Base-by-base conservation (phyloP, 257 asterid species). In the Orobanche coerulescens region DNA sequence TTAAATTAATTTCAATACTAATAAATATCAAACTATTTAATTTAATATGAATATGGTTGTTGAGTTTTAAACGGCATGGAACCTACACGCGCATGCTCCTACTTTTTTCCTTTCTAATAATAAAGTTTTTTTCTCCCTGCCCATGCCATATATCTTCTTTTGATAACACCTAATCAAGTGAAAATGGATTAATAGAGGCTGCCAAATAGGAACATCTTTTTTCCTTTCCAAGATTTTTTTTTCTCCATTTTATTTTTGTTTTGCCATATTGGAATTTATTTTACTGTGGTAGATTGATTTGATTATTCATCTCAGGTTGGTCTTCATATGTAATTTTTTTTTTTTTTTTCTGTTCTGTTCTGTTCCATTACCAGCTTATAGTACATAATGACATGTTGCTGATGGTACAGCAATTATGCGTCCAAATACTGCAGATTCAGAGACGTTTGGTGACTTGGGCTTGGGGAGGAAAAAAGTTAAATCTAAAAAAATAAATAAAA, bases 251-350 rank as follows among this genome's bases (percentile, higher is more conserved):
- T 49, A 34, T 67, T 58, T n/a, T 54, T 37, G 6, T 25, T 66
- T 28, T 61, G 25, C 64, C 56, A 48, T 13, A 16, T 15, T 59
- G 39, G 18, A 19, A 16, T 25, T 56, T 31, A 8, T 4, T 59
- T 10, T 23, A 7, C 53, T 30, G 65, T 28, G 49, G 48, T 42
- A 22, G 64, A 51, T 52, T 61, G 68, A 71, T 65, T 61, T 71
- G 72, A 58, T 64, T 64, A 57, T 64, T 71, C 67, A n/a, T 44
- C 28, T 28, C 15, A 39, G 14, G 1, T 8, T 11, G 13, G 2
- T 16, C 36, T 11, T 19, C n/a, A n/a, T n/a, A n/a, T 58, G 19
- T 47, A 12, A 4, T 43, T n/a, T 43, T 1, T 37, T 0, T 11
- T 39, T 39, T 39, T 39, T 39, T 5, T 10, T 10, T n/a, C n/a